Evolutionary conservation across 768 basidiomycete genomes (phyloP), one percentile per base, ranked within the genome.

Genomic region (Tylopilus vinaceipallidus): DNA sequence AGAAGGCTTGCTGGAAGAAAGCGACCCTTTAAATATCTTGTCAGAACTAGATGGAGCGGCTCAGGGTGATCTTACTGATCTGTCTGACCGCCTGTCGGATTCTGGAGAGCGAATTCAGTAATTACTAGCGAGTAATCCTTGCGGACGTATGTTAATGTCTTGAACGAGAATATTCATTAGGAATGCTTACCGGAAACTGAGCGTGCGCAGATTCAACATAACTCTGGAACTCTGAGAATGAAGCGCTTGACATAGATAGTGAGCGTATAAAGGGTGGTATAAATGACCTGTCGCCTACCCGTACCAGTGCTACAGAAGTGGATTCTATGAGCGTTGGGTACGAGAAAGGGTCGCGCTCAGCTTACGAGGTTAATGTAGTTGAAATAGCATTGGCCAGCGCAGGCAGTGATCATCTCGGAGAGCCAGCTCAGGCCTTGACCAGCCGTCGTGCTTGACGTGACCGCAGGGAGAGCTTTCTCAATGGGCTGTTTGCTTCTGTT

Each of bases 391-490:
- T 46, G n/a, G 17, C 70, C 68, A 24, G 50, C 61, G 48, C 71
- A 73, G 9, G 69, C 69, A 16, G 34, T 42, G 47, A 73, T 64
- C 62, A 73, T 66, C 43, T 69, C 42, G 19, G 61, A 57, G 22
- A 73, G 23, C 72, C 71, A 73, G 27, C 59, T 61, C 22, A 73
- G 46, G 14, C 71, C 71, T 47, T 71, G 37, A 2, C 70, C 70
- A 29, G 70, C 19, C 6, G 46, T 23, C 11, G 50, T 45, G n/a
- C 69, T 71, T 17, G 71, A 68, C 10, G 70, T 66, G 8, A 73
- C 62, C 0, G 71, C 65, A 6, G 71, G 71, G 26, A 73, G 66
- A 2, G 71, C 71, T 45, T 71, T 73, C 62, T 68, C 69, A 34
- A 72, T 68, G 1, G 63, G 10, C 71, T 72, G 34, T 27, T 40